Conservation (phyloP, 2,329 filamentous ascomycete species). For the Ophiognomonia clavigignenti-juglandacearum region DNA sequence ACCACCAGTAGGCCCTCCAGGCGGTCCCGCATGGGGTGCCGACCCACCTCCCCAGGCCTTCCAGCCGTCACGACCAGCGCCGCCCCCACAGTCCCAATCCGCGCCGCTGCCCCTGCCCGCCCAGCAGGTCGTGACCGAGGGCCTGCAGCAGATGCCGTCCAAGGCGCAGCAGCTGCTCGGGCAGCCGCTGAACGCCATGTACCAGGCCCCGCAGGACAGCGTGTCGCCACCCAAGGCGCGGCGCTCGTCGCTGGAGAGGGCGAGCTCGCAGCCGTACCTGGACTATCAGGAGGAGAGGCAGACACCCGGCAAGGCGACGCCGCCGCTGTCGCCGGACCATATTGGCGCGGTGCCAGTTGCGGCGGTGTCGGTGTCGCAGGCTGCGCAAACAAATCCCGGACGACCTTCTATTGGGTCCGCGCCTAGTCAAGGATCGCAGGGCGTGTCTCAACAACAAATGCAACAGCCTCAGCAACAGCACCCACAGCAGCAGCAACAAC, state of each 20-base stretch:
- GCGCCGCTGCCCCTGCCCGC: not conserved
- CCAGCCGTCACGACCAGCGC: conserved; percentile 7
- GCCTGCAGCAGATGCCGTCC: conserved; percentile 14
- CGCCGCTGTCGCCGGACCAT: conserved; percentile 13
- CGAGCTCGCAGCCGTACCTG: conserved; percentile 10
- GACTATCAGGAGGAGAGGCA: conserved; percentile 19
- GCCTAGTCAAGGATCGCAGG: conserved; percentile 1
- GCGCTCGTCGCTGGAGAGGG: conserved; percentile 1
- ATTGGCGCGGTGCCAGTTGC: conserved; percentile 4
- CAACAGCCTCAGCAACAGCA: too few species aligned
- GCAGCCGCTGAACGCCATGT: conserved; percentile 7
- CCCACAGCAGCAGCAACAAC: conserved; percentile 13
- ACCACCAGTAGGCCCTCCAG: conserved; percentile 15
- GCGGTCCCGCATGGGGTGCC: conserved; percentile 20
- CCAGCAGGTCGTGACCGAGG: not conserved
- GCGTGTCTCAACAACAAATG: conserved; percentile 5
- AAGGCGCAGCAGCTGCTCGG: conserved; percentile 14
- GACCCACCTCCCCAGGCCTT: not conserved
- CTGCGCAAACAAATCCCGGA: conserved; percentile 6
- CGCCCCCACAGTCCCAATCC: not conserved
- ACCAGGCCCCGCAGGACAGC: conserved; percentile 10
- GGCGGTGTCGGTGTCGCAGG: not conserved
- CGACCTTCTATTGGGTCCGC: conserved; percentile 10
- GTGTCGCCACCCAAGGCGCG: conserved; percentile 1
- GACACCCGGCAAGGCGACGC: conserved; percentile 11